Conservation (phyloP, 2,329 filamentous ascomycete species). For the Spiromastix sp. region DNA sequence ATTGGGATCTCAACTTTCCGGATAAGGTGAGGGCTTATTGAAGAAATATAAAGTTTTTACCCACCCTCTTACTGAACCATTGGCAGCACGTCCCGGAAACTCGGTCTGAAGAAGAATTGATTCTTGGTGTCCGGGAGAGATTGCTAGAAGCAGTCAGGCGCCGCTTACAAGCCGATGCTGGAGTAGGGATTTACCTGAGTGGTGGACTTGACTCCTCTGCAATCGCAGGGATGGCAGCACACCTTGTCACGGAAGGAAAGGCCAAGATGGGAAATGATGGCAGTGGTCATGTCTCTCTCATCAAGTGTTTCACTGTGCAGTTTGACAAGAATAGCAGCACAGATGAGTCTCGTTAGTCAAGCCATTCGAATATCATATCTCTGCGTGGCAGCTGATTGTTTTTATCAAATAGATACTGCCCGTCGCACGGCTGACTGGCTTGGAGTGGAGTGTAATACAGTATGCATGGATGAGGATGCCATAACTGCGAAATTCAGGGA, state of each 20-base stretch:
- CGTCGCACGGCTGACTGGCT: constrained; percentile 39
- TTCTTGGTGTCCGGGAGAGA: constrained; percentile 38
- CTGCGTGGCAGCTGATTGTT: no score
- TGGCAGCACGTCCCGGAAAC: constrained; percentile 22
- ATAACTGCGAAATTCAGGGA: constrained; percentile 36
- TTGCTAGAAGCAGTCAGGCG: constrained; percentile 43
- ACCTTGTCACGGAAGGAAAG: constrained; percentile 40
- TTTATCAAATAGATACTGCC: constrained; percentile 28
- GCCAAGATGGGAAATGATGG: constrained; percentile 38
- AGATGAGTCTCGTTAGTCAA: constrained; percentile 37
- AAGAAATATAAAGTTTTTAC: no score
- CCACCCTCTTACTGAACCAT: not conserved
- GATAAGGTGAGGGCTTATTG: constrained; percentile 45
- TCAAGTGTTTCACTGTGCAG: constrained; percentile 43
- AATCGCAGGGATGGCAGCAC: constrained; percentile 45
- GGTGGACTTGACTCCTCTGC: constrained; percentile 50
- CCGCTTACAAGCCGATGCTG: constrained; percentile 47
- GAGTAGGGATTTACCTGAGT: constrained; percentile 46
- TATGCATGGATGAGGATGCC: constrained; percentile 34
- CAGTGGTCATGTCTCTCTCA: no score
- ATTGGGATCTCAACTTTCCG: constrained; percentile 45
- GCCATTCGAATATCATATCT: no score
- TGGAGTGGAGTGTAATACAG: constrained; percentile 35
- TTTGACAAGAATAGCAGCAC: constrained; percentile 40
- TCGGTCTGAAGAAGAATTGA: constrained; percentile 41